Evolutionary conservation across 2,329 filamentous ascomycete species (phyloP), one percentile per base, ranked within the genome.

Genomic region (Aureobasidium musti): DNA sequence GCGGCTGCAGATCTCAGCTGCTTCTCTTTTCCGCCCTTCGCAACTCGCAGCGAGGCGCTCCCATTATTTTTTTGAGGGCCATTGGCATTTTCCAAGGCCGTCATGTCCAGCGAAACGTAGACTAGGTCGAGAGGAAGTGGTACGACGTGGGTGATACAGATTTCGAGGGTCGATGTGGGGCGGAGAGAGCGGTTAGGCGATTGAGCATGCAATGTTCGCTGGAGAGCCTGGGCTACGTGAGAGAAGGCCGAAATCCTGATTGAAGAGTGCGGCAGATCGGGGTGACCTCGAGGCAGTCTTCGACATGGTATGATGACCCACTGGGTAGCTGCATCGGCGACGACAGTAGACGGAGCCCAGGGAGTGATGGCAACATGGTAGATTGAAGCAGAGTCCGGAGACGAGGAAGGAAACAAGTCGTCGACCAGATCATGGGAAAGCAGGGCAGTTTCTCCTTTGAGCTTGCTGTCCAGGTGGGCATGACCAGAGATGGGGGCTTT

Each of bases 231-330:
- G 53, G 96, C 82, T 59, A 86, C 89, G 67, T 85, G 83, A 63
- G 87, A 96, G 56, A 84, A 84, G 0, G 90, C 86, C 14, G 91
- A 90, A 72, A 94, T 90, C 68, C 93, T 88, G 45, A 97, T 84
- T 1, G 91, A 96, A 5, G 90, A 91, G 70, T 89, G 86, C 21
- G 91, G 85, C 50, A 92, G 82, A 28, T 67, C 61, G 35, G 60
- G 41, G 47, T 11, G 85, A 83, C 50, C 86, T 82, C 49, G 87
- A 87, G 70, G 81, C 78, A 21, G 78, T 79, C 68, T 74, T 76
- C 71, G 77, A 83, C 67, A 96, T 86, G 94, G 91, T 39, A 98
- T 85, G 59, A 98, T 86, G 8, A 92, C 92, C 95, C 95, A 99
- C 54, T 85, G 83, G 21, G 87, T 85, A 67, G 87, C 86, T 74